Evolutionary conservation across 1,139 yeast species (phyloP), one percentile per base, ranked within the genome.

Genomic region (Saccharomyces hybrid): DNA sequence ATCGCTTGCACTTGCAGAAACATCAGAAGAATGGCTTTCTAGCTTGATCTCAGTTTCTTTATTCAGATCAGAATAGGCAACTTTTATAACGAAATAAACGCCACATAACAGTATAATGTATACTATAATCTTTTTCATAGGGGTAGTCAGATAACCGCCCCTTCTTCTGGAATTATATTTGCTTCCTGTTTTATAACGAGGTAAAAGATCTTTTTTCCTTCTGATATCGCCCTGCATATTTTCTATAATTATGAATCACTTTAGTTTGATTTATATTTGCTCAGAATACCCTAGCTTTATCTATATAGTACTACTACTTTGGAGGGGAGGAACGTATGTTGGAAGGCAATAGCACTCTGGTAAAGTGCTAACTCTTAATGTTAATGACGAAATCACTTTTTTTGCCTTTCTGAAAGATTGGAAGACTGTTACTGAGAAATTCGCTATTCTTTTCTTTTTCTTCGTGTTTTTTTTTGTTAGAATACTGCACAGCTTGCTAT

Each of bases 91-190:
- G 4, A 65, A 55, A 8, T 71, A 72, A 26, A 74, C 58, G n/a
- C 64, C 44, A 13, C 58, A 31, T 46, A 76, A 62, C 26, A 73
- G 61, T 9, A 68, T n/a, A 5, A 71, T 48, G 57, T 76, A 76
- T 1, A 67, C 68, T 0, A 75, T 14, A 27, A 74, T 54, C 57
- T 74, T 76, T 61, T 76, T 75, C 73, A 73, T 72, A 27, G 79
- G 78, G 3, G 79, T 75, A 1, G 79, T 75, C 58, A 76, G 66
- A 50, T 59, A 63, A 28, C 62, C 58, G 27, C 59, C 56, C 13
- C 26, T 31, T 14, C 34, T 48, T n/a, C 23, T 32, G 2, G 51
- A 23, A 16, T 50, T 50, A n/a, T 48, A 46, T 20, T 47, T 49
- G 27, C 54, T 53, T 13, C 9, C 48, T 27, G 47, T 53, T 47